Conservation (phyloP, 805 yeast species). For the Myxozyma nipponensis region DNA sequence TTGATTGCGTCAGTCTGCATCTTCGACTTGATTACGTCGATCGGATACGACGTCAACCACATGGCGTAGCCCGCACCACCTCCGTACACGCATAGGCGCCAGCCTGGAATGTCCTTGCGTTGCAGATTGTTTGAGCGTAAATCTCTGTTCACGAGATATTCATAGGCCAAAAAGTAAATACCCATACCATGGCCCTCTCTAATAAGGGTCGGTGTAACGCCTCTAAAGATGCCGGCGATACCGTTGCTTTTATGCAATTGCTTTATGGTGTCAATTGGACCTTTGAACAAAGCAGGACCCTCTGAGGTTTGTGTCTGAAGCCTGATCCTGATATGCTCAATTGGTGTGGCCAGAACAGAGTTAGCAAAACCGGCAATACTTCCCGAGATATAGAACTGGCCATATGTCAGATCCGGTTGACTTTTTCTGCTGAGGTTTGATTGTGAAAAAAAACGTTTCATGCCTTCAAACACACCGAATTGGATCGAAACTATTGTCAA, state of each 20-base stretch:
- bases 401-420: constrained; percentile 44
- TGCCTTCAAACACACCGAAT: constrained; percentile 89
- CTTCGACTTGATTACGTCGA: constrained; percentile 87
- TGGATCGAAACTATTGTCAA: constrained; percentile 62
- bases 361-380: constrained; percentile 90
- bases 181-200: constrained; percentile 86
- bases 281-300: constrained; percentile 50
- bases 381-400: constrained; percentile 79
- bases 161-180: constrained; percentile 81
- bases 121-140: constrained; percentile 42
- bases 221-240: constrained; percentile 64
- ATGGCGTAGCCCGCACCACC: constrained; percentile 86
- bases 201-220: constrained; percentile 72
- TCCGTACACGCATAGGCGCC: constrained; percentile 82
- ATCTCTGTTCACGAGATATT: constrained; percentile 73
- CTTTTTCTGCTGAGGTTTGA: constrained; percentile 39
- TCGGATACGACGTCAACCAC: constrained; percentile 83
- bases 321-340: constrained; percentile 58
- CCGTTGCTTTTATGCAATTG: constrained; percentile 57
- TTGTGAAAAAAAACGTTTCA: constrained; percentile 71
- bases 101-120: constrained; percentile 78
- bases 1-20: constrained; percentile 71
- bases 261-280: constrained; percentile 69
- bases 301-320: constrained; percentile 78
- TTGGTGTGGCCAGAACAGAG: constrained; percentile 50